These are phyloP conservation scores for Plantago elongata DNA, from an alignment of 257 asterid species.

Conservation along the genomic window DNA sequence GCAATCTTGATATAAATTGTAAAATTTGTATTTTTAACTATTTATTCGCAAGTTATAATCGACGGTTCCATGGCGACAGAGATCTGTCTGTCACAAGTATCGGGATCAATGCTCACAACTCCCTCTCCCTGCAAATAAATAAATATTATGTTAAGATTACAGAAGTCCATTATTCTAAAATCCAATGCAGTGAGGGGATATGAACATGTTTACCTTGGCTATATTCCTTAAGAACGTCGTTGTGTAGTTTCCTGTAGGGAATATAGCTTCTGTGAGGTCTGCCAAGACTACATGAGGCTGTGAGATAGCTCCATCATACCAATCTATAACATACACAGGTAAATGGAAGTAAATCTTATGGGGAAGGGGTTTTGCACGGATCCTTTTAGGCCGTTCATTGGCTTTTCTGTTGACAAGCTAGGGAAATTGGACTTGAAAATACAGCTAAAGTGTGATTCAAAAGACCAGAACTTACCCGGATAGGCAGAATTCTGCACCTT, in stretches of 20 bases:
- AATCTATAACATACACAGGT: constrained; percentile 41
- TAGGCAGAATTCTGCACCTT: constrained; percentile 42
- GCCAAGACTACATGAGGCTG: constrained; percentile 87
- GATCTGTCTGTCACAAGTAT: constrained; percentile 63
- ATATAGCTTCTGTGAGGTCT: constrained; percentile 72
- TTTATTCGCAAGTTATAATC: constrained; percentile 46
- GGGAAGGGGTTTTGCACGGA: background rate
- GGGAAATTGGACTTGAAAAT: background rate
- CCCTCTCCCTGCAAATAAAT: constrained; percentile 63
- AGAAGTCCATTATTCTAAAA: background rate
- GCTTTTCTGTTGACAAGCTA: background rate
- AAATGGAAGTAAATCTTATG: background rate
- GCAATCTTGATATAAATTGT: too few species aligned
- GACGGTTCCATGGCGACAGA: constrained; percentile 70
- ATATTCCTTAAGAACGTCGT: constrained; percentile 71
- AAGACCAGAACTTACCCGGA: constrained; percentile 47
- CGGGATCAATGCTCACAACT: constrained; percentile 54
- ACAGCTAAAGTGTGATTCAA: background rate
- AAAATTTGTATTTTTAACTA: too few species aligned
- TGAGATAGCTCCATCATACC: constrained; percentile 89
- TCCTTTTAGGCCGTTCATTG: background rate
- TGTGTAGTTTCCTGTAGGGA: constrained; percentile 61
- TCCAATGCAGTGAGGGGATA: background rate
- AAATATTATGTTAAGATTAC: background rate
- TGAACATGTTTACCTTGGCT: constrained; percentile 54